Conservation (phyloP, 106 monocot species). For the Chionographis japonica region DNA sequence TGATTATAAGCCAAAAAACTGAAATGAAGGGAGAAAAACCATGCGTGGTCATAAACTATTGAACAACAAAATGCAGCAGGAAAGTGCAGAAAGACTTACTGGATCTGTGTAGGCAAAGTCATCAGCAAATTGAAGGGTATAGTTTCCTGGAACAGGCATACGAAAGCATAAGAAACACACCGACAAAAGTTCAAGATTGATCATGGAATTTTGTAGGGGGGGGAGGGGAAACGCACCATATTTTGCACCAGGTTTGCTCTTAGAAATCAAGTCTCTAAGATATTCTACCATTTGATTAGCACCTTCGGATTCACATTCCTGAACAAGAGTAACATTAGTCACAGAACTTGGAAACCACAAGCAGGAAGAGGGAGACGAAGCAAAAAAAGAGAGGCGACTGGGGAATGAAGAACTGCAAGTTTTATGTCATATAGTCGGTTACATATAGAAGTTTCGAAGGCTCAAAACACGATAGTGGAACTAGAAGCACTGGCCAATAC, state of each 20-base stretch:
- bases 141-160: conserved; percentile 49
- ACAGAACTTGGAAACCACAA: neutral
- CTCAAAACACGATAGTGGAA: no score
- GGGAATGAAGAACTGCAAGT: no score
- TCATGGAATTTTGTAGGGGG: no score
- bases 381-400: no score
- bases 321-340: neutral
- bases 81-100: conserved; percentile 22
- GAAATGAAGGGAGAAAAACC: neutral
- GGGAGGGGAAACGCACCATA: conserved; percentile 37
- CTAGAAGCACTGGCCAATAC: neutral
- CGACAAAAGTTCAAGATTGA: neutral
- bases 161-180: neutral
- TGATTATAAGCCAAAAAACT: neutral
- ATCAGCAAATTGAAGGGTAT: conserved; percentile 85
- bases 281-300: conserved; percentile 82
- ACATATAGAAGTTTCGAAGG: no score
- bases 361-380: no score
- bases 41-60: neutral
- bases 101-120: conserved; percentile 93
- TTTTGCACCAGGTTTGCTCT: conserved; percentile 52
- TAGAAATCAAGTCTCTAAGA: conserved; percentile 65
- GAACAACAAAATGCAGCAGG: neutral
- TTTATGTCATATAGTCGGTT: no score
- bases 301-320: conserved; percentile 91